Base-by-base conservation (phyloP, 164 flowering plant species). In the Vitis rotundifolia region DNA sequence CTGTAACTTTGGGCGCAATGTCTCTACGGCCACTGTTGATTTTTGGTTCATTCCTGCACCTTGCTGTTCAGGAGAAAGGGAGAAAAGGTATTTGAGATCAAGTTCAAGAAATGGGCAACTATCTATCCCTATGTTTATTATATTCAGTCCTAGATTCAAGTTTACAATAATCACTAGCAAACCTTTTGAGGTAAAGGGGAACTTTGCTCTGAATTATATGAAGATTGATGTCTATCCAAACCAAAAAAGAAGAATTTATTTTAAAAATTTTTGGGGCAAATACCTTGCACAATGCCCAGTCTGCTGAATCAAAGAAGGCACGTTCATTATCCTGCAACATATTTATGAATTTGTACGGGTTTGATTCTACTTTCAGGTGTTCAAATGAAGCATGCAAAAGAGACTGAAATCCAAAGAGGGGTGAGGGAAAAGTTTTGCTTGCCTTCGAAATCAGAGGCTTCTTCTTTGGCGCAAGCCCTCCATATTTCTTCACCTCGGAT, bases 201-300 rank as follows among this genome's bases (percentile, higher is more conserved):
- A 13, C 15, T 11, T 64, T 64, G 10, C 49, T 18, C 49, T 7
- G 15, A 64, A 16, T 48, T 8, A 48, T 44, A 11, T 31, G 15
- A 26, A 13, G 15, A 64, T 64, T 22, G 59, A 59, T 57, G 14
- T 44, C 48, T 56, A 2, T 1, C 11, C 28, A 15, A 28, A 70
- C 2, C 44, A 6, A 61, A 58, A n/a, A 60, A 49, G 9, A n/a
- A 19, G 26, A 22, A 22, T 22, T 1, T 22, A 22, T 22, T 22
- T 22, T 22, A 61, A 62, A 16, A 16, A 44, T 8, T 29, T 37
- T 3, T 3, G 44, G 44, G 18, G 19, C 13, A 14, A 15, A 8
- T 86, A 93, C 98, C 97, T 93, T 93, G 68, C 83, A 84, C 58
- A 93, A 73, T 60, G 93, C 98, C 98, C 98, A 93, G 69, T 93